phyloP scores from a whole-genome alignment of 345 rosid genomes.

The Pugionium dolabratum region DNA sequence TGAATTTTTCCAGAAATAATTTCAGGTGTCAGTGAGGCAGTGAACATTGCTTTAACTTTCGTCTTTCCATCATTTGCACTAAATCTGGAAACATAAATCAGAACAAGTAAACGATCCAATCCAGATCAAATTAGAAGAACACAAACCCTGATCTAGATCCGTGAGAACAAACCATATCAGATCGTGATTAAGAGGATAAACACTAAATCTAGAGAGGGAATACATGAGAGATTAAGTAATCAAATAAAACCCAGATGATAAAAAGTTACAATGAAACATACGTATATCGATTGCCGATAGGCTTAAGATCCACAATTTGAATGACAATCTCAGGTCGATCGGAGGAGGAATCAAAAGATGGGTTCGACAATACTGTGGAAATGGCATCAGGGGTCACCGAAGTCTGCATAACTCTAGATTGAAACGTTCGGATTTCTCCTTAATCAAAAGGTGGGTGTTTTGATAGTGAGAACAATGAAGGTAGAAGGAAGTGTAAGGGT shows the following conservation, averaged over 20 bases:
- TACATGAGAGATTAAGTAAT: no score
- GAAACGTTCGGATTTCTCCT: no score
- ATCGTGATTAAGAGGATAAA: no score
- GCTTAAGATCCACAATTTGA: conserved; percentile 80
- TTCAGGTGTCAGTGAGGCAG: conserved; percentile 56
- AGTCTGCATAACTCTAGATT: conserved; percentile 48
- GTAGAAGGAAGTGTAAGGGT: background rate
- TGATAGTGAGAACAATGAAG: background rate
- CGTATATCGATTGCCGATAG: conserved; percentile 80
- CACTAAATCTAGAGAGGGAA: no score
- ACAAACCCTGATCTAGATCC: background rate
- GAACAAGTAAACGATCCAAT: background rate
- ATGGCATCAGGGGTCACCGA: conserved; percentile 63
- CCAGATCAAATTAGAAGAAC: background rate
- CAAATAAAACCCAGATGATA: no score
- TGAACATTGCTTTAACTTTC: conserved; percentile 67
- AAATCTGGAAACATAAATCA: conserved; percentile 33
- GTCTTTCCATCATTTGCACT: conserved; percentile 76
- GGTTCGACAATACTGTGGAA: conserved; percentile 49
- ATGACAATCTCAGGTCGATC: conserved; percentile 59
- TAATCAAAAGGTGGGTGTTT: no score
- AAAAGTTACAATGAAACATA: conserved; percentile 25
- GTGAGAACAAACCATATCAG: no score
- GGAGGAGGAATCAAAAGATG: conserved; percentile 57
- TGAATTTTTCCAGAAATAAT: conserved; percentile 69